Conservation (phyloP, 805 yeast species). For the Myxozyma neglecta region DNA sequence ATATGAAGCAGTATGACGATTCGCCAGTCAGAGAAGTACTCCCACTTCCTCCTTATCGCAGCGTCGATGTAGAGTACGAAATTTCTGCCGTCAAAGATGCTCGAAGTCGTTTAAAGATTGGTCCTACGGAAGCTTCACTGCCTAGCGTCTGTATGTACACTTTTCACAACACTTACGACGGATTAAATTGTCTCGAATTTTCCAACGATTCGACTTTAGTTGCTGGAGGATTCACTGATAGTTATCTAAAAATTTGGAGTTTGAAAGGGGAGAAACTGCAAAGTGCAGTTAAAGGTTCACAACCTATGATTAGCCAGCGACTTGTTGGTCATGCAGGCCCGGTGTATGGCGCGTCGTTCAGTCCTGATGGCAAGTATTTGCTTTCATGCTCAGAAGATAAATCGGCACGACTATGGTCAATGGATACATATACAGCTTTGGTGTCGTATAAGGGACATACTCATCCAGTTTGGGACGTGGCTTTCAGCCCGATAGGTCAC, state of each 20-base stretch:
- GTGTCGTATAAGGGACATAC: conserved; percentile 96
- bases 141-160: conserved; percentile 98
- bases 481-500: conserved; percentile 92
- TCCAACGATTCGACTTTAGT: conserved; percentile 82
- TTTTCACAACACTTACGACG: conserved; percentile 90
- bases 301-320: conserved; percentile 42
- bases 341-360: conserved; percentile 84
- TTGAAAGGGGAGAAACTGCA: conserved; percentile 76
- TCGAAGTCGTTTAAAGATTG: conserved; percentile 68
- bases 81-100: conserved; percentile 79
- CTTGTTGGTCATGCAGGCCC: conserved; percentile 93
- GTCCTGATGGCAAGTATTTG: conserved; percentile 83
- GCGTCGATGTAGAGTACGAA: conserved; percentile 75
- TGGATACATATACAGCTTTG: conserved; percentile 83
- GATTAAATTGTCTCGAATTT: conserved; percentile 81
- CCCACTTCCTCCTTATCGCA: conserved; percentile 84
- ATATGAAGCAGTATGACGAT: conserved; percentile 50
- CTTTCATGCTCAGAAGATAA: conserved; percentile 87
- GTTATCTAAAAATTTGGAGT: conserved; percentile 88
- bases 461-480: conserved; percentile 97
- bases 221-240: conserved; percentile 94
- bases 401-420: conserved; percentile 89
- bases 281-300: conserved; percentile 37
- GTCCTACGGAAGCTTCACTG: conserved; percentile 67
- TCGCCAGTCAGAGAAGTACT: conserved; percentile 72